Percentiles rank a stretch among this genome's conserved stretches.
phyloP scores from a whole-genome alignment of 352 stramenopile species.

The Pythium plurisporium region DNA sequence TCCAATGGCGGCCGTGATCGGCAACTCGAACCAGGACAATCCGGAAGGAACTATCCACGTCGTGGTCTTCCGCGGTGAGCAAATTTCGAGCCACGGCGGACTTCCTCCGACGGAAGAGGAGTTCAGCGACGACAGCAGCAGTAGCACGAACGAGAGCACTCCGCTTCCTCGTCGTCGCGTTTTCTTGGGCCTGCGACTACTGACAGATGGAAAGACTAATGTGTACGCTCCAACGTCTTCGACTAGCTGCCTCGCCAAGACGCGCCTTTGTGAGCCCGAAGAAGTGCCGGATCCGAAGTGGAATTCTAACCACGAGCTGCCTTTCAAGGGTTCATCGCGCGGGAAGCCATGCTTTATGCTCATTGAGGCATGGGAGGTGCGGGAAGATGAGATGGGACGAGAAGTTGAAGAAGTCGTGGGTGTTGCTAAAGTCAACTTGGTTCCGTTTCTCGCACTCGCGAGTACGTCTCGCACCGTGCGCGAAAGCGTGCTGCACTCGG shows the following conservation, averaged over 20 bases:
- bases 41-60: slow-evolving; percentile 68
- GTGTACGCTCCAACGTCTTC: slow-evolving; percentile 83
- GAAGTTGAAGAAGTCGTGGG: slow-evolving; percentile 69
- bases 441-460: slow-evolving; percentile 80
- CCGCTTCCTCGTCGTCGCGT: slow-evolving; percentile 31
- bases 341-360: slow-evolving; percentile 86
- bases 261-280: slow-evolving; percentile 45
- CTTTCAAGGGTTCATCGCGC: slow-evolving; percentile 61
- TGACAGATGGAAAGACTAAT: slow-evolving; percentile 85
- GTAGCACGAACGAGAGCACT: slow-evolving; percentile 36
- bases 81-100: slow-evolving; percentile 62
- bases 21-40: slow-evolving; percentile 76
- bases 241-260: slow-evolving; percentile 62
- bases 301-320: slow-evolving; percentile 75
- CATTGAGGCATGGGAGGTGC: slow-evolving; percentile 82
- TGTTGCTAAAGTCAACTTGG: slow-evolving; percentile 84
- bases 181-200: slow-evolving; percentile 69
- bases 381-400: slow-evolving; percentile 27
- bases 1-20: slow-evolving; percentile 76
- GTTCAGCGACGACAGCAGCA: slow-evolving; percentile 43
- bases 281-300: slow-evolving; percentile 67
- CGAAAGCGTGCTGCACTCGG: slow-evolving; percentile 77
- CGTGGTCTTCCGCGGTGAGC: slow-evolving; percentile 75
- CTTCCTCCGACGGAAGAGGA: slow-evolving; percentile 42
- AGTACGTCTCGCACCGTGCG: slow-evolving; percentile 77